Base-by-base conservation (phyloP, 2,329 filamentous ascomycete genomes). In the Penicillium sp. region DNA sequence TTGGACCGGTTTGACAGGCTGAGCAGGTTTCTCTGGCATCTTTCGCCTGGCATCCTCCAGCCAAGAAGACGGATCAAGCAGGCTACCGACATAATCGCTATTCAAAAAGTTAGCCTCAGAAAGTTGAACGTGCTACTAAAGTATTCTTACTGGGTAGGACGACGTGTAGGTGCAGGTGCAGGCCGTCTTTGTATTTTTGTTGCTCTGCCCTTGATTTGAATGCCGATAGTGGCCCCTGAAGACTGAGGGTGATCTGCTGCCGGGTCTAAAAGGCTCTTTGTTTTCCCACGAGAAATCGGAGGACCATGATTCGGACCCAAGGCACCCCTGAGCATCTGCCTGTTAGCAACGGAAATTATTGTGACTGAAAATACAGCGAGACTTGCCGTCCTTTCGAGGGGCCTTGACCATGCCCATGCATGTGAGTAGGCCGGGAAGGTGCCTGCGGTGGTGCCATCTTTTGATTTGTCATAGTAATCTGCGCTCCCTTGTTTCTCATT, bases 401-500 rank as follows among this genome's bases (percentile, higher is more conserved):
- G 20, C 6, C 8, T 40, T 40, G 35, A 8, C 35, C 35, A 40
- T 8, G 6, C 6, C 18, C 40, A 5, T 8, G 40, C 4, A 21
- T 18, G 35, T 40, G 18, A 40, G 12, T 40, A 9, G 35, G 11
- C 14, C 16, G 35, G n/a, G n/a, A n/a, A 18, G 35, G 16, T 16
- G n/a, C 16, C 45, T 18, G 45, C 14, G 45, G 14, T 21, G 45
- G n/a, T 20, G 14, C 18, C 45, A 26, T 23, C 4, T 24, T 47
- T 24, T 47, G 23, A 24, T 3, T 8, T n/a, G 45, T 46, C 14
- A 38, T 38, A 42, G 61, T 62, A 8, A 48, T 48, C 46, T 65
- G 60, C 9, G 55, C 61, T 18, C 60, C 62, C 48, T 60, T 52
- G 33, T 57, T 59, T 26, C 55, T 62, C 26, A 69, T 58, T 7